Percentiles rank a stretch among this genome's conserved stretches.
These are phyloP conservation scores for Ramaria rubella DNA, from an alignment of 768 basidiomycete species.

Conservation along the genomic window DNA sequence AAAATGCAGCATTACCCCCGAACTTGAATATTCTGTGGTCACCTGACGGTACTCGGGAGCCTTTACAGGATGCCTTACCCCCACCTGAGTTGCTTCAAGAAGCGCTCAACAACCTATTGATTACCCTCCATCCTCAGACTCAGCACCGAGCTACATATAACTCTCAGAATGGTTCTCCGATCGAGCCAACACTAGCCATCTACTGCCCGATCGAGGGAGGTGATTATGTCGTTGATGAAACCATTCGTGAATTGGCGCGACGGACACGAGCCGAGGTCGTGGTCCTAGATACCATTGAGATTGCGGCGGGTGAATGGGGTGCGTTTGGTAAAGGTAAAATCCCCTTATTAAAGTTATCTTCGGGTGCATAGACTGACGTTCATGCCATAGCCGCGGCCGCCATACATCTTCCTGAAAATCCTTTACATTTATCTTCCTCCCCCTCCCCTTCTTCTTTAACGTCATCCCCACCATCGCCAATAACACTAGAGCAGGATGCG, in stretches of 20 bases:
- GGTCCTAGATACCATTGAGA: slow-evolving; percentile 73
- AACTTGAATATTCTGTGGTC: slow-evolving; percentile 62
- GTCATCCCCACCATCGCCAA: slow-evolving; percentile 17
- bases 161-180: slow-evolving; percentile 43
- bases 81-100: slow-evolving; percentile 73
- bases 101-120: slow-evolving; percentile 64
- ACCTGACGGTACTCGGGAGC: slow-evolving; percentile 35
- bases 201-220: slow-evolving; percentile 89
- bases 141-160: slow-evolving; percentile 67
- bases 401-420: slow-evolving; percentile 65
- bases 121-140: slow-evolving; percentile 75
- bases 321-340: slow-evolving; percentile 67
- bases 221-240: slow-evolving; percentile 72
- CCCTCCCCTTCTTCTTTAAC: slow-evolving; percentile 24
- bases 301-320: slow-evolving; percentile 87
- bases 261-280: slow-evolving; percentile 74
- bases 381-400: slow-evolving; percentile 52
- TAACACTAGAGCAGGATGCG: slow-evolving; percentile 34
- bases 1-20: slow-evolving; percentile 47
- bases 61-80: slow-evolving; percentile 41
- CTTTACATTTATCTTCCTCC: slow-evolving; percentile 55
- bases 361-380: background rate
- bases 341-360: background rate
- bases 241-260: slow-evolving; percentile 70
- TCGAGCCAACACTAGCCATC: slow-evolving; percentile 78